Percentiles rank a stretch among this genome's conserved stretches.
These are phyloP conservation scores for Postia placenta DNA, from an alignment of 768 basidiomycete species.

Conservation along the genomic window DNA sequence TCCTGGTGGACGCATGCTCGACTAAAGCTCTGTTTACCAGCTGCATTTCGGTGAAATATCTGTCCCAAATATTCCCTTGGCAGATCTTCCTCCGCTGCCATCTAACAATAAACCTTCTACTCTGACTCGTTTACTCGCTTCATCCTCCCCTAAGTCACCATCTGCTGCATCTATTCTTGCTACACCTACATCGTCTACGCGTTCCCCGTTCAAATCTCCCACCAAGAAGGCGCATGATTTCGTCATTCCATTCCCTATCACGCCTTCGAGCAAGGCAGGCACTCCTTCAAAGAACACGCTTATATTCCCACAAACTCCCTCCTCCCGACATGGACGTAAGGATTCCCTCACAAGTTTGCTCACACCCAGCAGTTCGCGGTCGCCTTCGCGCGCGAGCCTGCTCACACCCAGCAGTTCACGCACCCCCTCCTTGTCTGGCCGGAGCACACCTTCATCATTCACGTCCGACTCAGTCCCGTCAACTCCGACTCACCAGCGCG, in stretches of 20 bases:
- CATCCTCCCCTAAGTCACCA: conserved; percentile 59
- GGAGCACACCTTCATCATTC: conserved; percentile 44
- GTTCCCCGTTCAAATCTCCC: conserved; percentile 30
- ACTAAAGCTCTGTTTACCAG: conserved; percentile 30
- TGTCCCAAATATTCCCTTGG: conserved; percentile 57
- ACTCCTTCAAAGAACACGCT: conserved; percentile 43
- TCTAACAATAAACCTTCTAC: conserved; percentile 51
- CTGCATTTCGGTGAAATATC: conserved; percentile 37
- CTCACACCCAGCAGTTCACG: conserved; percentile 11
- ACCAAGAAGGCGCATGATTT: conserved; percentile 30
- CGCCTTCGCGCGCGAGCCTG: conserved; percentile 21
- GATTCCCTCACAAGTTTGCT: conserved; percentile 31
- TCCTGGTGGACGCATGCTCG: background rate
- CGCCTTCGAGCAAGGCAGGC: conserved; percentile 29
- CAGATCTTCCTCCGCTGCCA: conserved; percentile 58
- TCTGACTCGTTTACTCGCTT: conserved; percentile 65
- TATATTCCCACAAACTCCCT: conserved; percentile 63
- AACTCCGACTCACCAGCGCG: conserved; percentile 63
- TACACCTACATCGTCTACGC: conserved; percentile 25
- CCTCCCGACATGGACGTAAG: conserved; percentile 34
- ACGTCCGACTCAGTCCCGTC: conserved; percentile 41
- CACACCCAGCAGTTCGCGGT: conserved; percentile 23
- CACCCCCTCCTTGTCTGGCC: conserved; percentile 22
- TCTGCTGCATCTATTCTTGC: conserved; percentile 26
- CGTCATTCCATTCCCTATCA: conserved; percentile 44